Evolutionary conservation across 345 rosid species (phyloP).

Genomic region (Citrus maxima): DNA sequence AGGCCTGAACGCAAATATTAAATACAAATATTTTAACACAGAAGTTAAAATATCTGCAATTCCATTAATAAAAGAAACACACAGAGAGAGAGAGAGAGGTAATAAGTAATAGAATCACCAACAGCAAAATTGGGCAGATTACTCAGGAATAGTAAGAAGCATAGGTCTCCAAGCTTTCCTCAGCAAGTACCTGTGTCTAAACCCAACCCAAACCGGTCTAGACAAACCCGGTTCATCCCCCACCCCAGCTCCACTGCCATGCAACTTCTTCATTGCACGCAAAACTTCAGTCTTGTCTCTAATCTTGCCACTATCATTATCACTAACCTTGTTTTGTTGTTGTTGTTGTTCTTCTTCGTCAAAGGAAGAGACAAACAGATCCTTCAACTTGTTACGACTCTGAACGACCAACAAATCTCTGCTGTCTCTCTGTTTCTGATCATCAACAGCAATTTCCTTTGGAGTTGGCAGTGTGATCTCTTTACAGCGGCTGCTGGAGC

Average conservation of each 20-base stretch:
- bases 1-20: neutral
- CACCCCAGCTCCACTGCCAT: constrained; percentile 10
- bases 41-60: neutral
- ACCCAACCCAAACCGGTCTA: constrained; percentile 63
- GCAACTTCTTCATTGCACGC: constrained; percentile 24
- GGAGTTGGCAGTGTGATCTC: neutral
- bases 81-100: too few relatives aligned
- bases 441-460: constrained; percentile 1
- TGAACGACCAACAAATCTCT: constrained; percentile 27
- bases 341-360: constrained; percentile 27
- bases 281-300: constrained; percentile 22
- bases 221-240: constrained; percentile 32
- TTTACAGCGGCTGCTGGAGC: constrained; percentile 35
- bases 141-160: constrained; percentile 63
- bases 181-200: constrained; percentile 51
- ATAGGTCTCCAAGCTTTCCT: constrained; percentile 81
- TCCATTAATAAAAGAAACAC: neutral
- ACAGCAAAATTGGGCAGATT: neutral
- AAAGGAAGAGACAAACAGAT: constrained; percentile 55
- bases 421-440: constrained; percentile 33
- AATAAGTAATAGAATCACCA: neutral
- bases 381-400: constrained; percentile 43
- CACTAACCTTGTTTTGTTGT: neutral
- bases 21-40: neutral
- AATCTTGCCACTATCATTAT: neutral